Percentiles rank a stretch among this genome's conserved stretches.
These are phyloP conservation scores for Melampsora americana DNA, from an alignment of 1,284 basidiomycete genomes.

Conservation along the genomic window DNA sequence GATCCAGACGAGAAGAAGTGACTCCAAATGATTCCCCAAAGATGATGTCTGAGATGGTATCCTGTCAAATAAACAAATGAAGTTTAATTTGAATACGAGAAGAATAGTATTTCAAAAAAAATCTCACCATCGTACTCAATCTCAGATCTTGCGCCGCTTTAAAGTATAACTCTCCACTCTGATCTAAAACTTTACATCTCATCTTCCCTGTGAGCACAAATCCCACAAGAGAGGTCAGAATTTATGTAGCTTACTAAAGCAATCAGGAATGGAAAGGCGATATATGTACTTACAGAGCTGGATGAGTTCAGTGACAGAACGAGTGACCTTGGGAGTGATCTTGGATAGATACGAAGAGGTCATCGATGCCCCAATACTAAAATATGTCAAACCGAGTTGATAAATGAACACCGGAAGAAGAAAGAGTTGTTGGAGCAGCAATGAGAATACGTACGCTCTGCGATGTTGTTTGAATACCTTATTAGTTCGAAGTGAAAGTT, in stretches of 20 bases:
- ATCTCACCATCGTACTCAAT: slow-evolving; percentile 37
- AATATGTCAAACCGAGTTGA: background rate
- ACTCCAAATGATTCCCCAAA: slow-evolving; percentile 37
- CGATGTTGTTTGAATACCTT: slow-evolving; percentile 37
- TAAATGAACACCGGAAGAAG: background rate
- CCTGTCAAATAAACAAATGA: slow-evolving; percentile 4
- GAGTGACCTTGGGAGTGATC: slow-evolving; percentile 41
- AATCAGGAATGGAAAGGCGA: background rate
- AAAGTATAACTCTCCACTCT: slow-evolving; percentile 38
- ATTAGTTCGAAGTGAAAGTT: slow-evolving; percentile 27
- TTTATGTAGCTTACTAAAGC: background rate
- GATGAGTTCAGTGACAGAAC: slow-evolving; percentile 37
- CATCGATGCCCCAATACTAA: slow-evolving; percentile 33
- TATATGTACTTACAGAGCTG: slow-evolving; percentile 32
- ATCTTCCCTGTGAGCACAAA: slow-evolving; percentile 29
- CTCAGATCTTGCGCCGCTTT: slow-evolving; percentile 43
- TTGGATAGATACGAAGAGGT: slow-evolving; percentile 26
- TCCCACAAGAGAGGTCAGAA: background rate
- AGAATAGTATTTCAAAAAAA: background rate
- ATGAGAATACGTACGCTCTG: slow-evolving; percentile 29
- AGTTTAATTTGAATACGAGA: slow-evolving; percentile 5
- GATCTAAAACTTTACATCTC: slow-evolving; percentile 27
- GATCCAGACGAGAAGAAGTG: slow-evolving; percentile 15
- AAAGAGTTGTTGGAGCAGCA: background rate
- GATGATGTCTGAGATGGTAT: slow-evolving; percentile 41